phyloP scores from a whole-genome alignment of 1,284 basidiomycete species.

The Chiua sp. region DNA sequence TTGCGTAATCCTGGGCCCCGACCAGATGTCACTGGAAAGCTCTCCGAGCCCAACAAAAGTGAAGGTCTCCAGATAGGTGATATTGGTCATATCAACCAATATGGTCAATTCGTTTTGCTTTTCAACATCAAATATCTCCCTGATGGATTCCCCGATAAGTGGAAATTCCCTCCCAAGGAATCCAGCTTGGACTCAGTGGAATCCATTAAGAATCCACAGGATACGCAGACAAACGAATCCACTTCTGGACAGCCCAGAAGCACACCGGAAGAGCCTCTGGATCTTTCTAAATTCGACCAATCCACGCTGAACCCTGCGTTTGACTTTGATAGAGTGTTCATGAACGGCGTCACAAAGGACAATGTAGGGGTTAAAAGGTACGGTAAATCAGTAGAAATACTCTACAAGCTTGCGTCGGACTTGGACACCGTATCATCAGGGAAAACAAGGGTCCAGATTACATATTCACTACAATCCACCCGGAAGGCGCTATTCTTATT shows the following conservation, averaged over 20 bases:
- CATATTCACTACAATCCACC: neutral
- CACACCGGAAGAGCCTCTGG: neutral
- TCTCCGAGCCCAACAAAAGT: neutral
- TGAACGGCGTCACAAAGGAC: too few relatives aligned
- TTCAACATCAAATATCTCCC: constrained; percentile 7
- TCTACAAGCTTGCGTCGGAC: too few relatives aligned
- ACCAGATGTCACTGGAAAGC: neutral
- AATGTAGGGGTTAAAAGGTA: neutral
- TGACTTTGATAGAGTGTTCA: neutral
- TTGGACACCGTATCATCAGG: too few relatives aligned
- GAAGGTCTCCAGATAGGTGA: constrained; percentile 13
- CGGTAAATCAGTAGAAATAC: too few relatives aligned
- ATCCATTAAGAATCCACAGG: too few relatives aligned
- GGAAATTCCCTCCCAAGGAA: too few relatives aligned
- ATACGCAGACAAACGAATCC: too few relatives aligned
- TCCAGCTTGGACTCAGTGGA: too few relatives aligned
- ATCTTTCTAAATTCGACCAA: neutral
- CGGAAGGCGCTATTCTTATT: constrained; percentile 12
- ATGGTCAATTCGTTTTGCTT: constrained; percentile 4
- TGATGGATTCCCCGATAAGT: too few relatives aligned
- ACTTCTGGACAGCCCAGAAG: neutral
- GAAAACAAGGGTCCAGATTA: neutral
- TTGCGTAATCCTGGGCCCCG: constrained; percentile 7
- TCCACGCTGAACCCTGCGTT: neutral
- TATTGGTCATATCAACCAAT: constrained; percentile 1